Base-by-base conservation (phyloP, 305 asterid genomes). In the Euphrasia arctica region DNA sequence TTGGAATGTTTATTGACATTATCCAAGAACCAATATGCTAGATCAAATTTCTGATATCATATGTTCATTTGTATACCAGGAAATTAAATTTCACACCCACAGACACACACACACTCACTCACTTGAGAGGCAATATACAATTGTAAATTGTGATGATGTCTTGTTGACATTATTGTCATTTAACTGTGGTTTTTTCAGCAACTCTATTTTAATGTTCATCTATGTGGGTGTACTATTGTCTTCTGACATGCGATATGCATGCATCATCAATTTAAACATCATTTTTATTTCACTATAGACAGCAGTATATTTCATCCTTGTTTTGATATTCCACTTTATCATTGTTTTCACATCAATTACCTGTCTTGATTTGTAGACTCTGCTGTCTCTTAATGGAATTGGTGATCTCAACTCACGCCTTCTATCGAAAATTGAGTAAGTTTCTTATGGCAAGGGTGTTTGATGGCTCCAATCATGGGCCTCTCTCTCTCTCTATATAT, bases 401-500 rank as follows among this genome's bases (percentile, higher is more conserved):
- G 74, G 73, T 65, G 83, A 90, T 71, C 71, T 74, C 32, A 77
- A 73, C 70, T 82, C 95, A 10, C 80, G 97, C 13, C 82, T 93
- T 70, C 65, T 66, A 60, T 84, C 95, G 52, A 93, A 93, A 74
- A 79, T 80, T 71, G 95, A 81, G 99, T 93, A 90, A 49, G 97
- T 75, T 69, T 64, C 63, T 39, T 28, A 32, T 55, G 42, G 65
- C 60, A 41, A 25, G 64, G 61, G 56, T 72, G 68, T 62, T 39
- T 22, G 41, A 62, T 66, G 70, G 57, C 60, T 74, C 41, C 60
- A 56, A 48, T 68, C 56, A 15, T 29, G 56, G 60, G 69, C 63
- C 57, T 66, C 51, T 22, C 42, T 15, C 10, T 69, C 65, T 61
- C 7, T 56, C 27, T 43, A n/a, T 61, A 28, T 43, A 28, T 51